Conservation (phyloP, 2,329 filamentous ascomycete genomes). For the Hypoxylon sp. region DNA sequence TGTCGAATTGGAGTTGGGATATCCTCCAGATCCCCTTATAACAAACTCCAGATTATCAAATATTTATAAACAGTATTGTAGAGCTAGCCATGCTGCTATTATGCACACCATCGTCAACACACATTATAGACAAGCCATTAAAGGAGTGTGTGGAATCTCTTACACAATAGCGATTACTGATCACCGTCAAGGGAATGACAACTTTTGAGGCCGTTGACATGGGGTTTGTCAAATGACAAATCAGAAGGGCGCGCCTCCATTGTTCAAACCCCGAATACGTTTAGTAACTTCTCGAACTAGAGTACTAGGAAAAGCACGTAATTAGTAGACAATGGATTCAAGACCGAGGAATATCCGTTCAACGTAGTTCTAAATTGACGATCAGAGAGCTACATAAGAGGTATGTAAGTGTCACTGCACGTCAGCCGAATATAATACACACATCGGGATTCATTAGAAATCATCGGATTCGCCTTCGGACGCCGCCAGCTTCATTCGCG, state of each 20-base stretch:
- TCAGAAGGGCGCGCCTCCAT: constrained; percentile 26
- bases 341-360: constrained; percentile 29
- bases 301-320: too few species aligned
- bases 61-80: too few species aligned
- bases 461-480: constrained; percentile 24
- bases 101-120: not conserved
- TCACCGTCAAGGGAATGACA: constrained; percentile 3
- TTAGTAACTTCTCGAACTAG: too few species aligned
- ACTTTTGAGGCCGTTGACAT: not conserved
- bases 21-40: too few species aligned
- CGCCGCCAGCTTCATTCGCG: constrained; percentile 24
- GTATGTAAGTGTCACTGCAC: constrained; percentile 3
- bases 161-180: constrained; percentile 1
- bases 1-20: too few species aligned
- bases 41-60: too few species aligned
- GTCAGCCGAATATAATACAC: constrained; percentile 30
- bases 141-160: not conserved
- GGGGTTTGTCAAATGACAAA: constrained; percentile 21
- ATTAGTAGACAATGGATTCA: not conserved
- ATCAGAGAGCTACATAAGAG: not conserved
- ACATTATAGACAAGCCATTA: not conserved
- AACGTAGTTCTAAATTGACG: constrained; percentile 9
- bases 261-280: constrained; percentile 29
- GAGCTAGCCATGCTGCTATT: too few species aligned
- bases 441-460: constrained; percentile 31